These are phyloP conservation scores for Boletus reticulatus DNA, from an alignment of 768 basidiomycete species.

Conservation along the genomic window DNA sequence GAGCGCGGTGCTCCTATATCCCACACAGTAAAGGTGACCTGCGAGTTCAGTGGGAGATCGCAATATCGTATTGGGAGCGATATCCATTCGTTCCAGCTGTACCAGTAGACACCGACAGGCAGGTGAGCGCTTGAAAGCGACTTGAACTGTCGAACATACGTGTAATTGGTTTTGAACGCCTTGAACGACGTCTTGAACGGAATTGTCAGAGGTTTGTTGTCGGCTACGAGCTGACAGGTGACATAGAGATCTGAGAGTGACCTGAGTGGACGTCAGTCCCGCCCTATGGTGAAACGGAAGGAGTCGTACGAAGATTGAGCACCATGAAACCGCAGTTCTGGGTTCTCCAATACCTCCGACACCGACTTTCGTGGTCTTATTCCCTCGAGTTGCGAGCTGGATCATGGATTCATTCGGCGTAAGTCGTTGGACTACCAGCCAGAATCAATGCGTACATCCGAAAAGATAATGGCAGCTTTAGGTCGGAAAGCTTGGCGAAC, in stretches of 20 bases:
- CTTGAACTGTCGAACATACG: conserved; percentile 43
- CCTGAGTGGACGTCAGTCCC: conserved; percentile 42
- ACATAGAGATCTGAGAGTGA: conserved; percentile 91
- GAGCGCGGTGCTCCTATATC: conserved; percentile 84
- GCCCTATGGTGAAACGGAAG: conserved; percentile 6
- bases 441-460: conserved; percentile 56
- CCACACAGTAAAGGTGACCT: conserved; percentile 94
- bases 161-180: conserved; percentile 81
- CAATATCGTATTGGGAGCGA: conserved; percentile 90
- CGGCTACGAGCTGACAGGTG: conserved; percentile 86
- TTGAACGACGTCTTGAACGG: conserved; percentile 92
- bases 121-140: background rate
- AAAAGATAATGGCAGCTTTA: conserved; percentile 85
- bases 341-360: conserved; percentile 79
- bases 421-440: background rate
- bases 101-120: background rate
- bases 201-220: conserved; percentile 91
- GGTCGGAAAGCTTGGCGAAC: conserved; percentile 86
- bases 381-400: conserved; percentile 85
- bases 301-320: conserved; percentile 65
- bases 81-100: conserved; percentile 95
- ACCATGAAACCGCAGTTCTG: conserved; percentile 80
- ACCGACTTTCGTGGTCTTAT: conserved; percentile 66
- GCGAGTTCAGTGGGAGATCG: conserved; percentile 85
- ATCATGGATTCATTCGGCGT: background rate